Percentiles rank a stretch among this genome's conserved stretches.
These are phyloP conservation scores for Fusarium tanahbumbuense DNA, from an alignment of 2,329 filamentous ascomycete genomes.

Conservation along the genomic window DNA sequence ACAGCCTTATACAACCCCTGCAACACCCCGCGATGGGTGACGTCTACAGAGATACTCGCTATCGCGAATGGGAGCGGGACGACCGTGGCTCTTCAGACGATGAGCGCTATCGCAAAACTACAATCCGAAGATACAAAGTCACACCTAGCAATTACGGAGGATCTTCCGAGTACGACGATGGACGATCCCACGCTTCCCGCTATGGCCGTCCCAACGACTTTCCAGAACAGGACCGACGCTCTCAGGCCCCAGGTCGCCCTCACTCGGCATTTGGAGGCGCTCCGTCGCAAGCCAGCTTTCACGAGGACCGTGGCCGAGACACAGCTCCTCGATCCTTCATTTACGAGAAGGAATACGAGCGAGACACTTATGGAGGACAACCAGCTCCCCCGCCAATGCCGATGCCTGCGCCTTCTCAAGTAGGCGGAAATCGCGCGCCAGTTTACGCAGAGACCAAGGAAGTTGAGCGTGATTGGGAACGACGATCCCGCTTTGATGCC, in stretches of 20 bases:
- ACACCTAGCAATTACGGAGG: constrained; percentile 55
- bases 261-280: constrained; percentile 63
- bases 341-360: constrained; percentile 41
- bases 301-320: constrained; percentile 59
- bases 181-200: constrained; percentile 58
- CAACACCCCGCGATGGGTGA: constrained; percentile 51
- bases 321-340: constrained; percentile 38
- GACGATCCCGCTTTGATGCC: constrained; percentile 54
- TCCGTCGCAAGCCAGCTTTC: constrained; percentile 55
- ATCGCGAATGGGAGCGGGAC: constrained; percentile 50
- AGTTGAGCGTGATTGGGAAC: constrained; percentile 59
- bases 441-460: constrained; percentile 52
- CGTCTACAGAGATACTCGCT: constrained; percentile 50
- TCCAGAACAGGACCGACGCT: constrained; percentile 58
- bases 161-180: constrained; percentile 59
- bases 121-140: constrained; percentile 66
- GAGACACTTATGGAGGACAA: constrained; percentile 39
- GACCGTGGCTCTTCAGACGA: constrained; percentile 55
- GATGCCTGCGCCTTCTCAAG: constrained; percentile 39
- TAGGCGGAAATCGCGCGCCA: constrained; percentile 47
- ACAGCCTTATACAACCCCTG: constrained; percentile 29
- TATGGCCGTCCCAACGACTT: constrained; percentile 57
- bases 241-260: constrained; percentile 61
- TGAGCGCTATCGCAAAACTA: constrained; percentile 59
- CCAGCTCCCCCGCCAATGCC: constrained; percentile 40